Evolutionary conservation across 2,329 filamentous ascomycete genomes (phyloP).

Genomic region (Pyrenophora teres): DNA sequence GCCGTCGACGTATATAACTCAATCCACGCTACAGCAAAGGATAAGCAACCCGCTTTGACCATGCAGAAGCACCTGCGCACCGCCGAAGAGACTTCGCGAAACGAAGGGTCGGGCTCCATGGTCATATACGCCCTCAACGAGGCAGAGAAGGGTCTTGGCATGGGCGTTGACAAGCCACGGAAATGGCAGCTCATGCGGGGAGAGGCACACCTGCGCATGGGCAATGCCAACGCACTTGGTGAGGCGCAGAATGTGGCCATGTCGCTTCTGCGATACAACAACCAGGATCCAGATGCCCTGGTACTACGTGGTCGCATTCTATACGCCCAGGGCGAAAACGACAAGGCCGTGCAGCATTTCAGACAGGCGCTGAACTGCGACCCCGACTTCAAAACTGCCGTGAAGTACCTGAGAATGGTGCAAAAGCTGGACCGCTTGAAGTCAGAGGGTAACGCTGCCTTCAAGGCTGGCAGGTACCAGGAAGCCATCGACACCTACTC

Average conservation of each 20-base stretch:
- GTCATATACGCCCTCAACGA: conserved; percentile 88
- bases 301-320: conserved; percentile 85
- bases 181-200: conserved; percentile 94
- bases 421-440: conserved; percentile 93
- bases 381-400: conserved; percentile 85
- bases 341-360: conserved; percentile 92
- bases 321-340: conserved; percentile 91
- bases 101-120: conserved; percentile 85
- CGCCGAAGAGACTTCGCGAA: conserved; percentile 75
- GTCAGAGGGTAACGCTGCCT: conserved; percentile 87
- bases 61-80: conserved; percentile 84
- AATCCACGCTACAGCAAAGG: conserved; percentile 83
- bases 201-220: conserved; percentile 92
- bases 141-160: conserved; percentile 79
- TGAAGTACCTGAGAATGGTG: conserved; percentile 86
- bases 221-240: conserved; percentile 82
- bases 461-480: conserved; percentile 82
- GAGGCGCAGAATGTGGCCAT: conserved; percentile 94
- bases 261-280: conserved; percentile 81
- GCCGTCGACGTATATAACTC: conserved; percentile 80
- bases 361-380: conserved; percentile 87
- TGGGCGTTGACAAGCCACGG: conserved; percentile 76
- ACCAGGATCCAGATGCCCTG: conserved; percentile 89
- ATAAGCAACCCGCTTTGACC: conserved; percentile 78
- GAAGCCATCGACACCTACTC: conserved; percentile 84